Percentiles rank a stretch among this genome's conserved stretches.
Conservation (phyloP, 441 rosid genomes). For the Aquilaria agallochum region DNA sequence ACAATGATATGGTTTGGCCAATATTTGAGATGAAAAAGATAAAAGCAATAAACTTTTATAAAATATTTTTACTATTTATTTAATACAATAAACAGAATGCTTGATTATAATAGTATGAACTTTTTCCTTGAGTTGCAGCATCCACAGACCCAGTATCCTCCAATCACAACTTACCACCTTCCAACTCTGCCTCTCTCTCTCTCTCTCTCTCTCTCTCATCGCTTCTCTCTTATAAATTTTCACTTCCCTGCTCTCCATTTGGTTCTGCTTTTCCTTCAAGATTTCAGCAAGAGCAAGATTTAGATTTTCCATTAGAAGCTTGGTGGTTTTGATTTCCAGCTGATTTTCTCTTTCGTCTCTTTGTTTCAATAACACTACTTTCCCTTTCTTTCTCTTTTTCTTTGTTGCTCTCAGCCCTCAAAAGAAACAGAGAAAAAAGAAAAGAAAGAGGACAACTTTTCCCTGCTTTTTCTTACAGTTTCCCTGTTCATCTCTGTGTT, state of each 20-base stretch:
- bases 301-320: conserved; percentile 35
- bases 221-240: not conserved
- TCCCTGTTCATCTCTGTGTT: conserved; percentile 10
- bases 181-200: conserved; percentile 12
- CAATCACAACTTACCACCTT: conserved; percentile 49
- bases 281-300: conserved; percentile 10
- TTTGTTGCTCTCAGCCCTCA: conserved; percentile 27
- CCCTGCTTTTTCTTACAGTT: conserved; percentile 19
- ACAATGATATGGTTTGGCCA: no score
- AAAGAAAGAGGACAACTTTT: conserved; percentile 28
- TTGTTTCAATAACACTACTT: not conserved
- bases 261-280: conserved; percentile 10
- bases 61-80: no score
- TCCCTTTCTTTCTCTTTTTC: conserved; percentile 15
- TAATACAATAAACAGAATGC: no score
- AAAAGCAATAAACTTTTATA: no score
- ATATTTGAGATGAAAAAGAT: no score
- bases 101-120: conserved; percentile 28
- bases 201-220: not conserved
- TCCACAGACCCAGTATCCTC: conserved; percentile 37
- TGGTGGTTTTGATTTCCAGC: conserved; percentile 17
- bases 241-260: not conserved
- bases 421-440: conserved; percentile 24
- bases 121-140: conserved; percentile 39
- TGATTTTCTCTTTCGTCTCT: conserved; percentile 4